Evolutionary conservation across 2,329 filamentous ascomycete species (phyloP), one percentile per base, ranked within the genome.

Genomic region (Sphaerulina populicola): DNA sequence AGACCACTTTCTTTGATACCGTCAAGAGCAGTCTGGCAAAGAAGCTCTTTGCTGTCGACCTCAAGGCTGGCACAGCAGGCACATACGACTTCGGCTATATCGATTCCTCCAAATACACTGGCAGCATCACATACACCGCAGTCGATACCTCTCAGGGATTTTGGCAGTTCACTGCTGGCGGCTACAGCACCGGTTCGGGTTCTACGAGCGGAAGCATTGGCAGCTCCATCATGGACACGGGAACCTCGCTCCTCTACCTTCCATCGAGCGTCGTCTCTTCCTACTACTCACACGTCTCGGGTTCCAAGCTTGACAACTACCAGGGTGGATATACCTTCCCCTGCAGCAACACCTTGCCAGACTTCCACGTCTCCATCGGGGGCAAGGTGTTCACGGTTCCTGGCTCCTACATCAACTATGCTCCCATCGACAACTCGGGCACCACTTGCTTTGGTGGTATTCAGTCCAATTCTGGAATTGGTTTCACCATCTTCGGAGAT

Each of bases 401-500:
- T 2, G 78, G 77, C 30, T 66, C 68, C 43, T 72, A 75, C 64
- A 74, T 82, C 69, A 81, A 80, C 66, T 79, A 75, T 60, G 68
- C 74, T 0, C 70, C 74, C 6, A 54, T 72, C 44, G 58, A 63
- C 8, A 54, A 62, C 7, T 68, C 67, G n/a, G 64, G 64, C 54
- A 60, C 60, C 31, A 68, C 62, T 50, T 93, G 88, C 74, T 90
- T 80, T 66, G 87, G 87, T 49, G 88, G 86, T 44, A 77, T 94
- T 56, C 88, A 93, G 73, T 74, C 69, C 57, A 74, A 77, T 60
- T 62, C 68, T 1, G 77, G 75, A n/a, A 68, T 83, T 42, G 75
- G 74, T 5, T 75, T 83, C 56, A 80, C 76, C 50, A 88, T 94
- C 63, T 78, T 90, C 50, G 88, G 88, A 8, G 86, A 90, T 54